Percentiles rank a stretch among this genome's conserved stretches.
Conservation (phyloP, 2,329 filamentous ascomycete genomes). For the Talaromyces pinophilus region DNA sequence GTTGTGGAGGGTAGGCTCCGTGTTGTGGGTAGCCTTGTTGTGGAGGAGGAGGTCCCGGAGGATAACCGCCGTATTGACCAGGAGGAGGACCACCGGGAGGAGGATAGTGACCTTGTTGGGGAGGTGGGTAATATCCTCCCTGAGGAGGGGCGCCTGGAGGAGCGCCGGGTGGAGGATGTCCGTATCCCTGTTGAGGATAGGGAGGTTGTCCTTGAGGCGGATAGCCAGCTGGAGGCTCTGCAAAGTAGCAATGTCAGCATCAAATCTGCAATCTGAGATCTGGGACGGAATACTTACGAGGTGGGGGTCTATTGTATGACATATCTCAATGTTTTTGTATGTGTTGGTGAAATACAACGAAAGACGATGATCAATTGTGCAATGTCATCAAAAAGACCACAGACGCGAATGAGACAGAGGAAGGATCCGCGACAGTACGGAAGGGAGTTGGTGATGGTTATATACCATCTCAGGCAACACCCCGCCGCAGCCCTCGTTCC, state of each 20-base stretch:
- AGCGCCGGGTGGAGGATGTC: slow-evolving; percentile 14
- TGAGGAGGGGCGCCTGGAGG: slow-evolving; percentile 19
- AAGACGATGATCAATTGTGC: not conserved
- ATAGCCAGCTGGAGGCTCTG: slow-evolving; percentile 23
- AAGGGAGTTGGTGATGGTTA: not conserved
- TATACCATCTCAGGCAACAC: slow-evolving; percentile 3
- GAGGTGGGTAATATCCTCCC: slow-evolving; percentile 14
- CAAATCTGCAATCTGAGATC: not conserved
- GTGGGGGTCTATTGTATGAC: slow-evolving; percentile 23
- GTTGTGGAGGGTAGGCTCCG: slow-evolving; percentile 29
- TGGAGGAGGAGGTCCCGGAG: slow-evolving; percentile 17
- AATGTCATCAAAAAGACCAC: not conserved
- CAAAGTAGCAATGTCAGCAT: not conserved
- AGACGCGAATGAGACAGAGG: not conserved
- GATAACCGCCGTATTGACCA: slow-evolving; percentile 13
- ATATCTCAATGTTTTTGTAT: not conserved
- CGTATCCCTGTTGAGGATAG: slow-evolving; percentile 20
- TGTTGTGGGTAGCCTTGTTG: slow-evolving; percentile 29
- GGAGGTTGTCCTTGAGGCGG: slow-evolving; percentile 24
- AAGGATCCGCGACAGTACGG: not conserved
- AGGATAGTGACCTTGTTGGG: slow-evolving; percentile 15
- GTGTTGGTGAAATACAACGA: not conserved
- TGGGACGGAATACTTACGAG: slow-evolving; percentile 13
- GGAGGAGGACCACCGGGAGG: slow-evolving; percentile 15
- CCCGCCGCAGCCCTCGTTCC: slow-evolving; percentile 1